Evolutionary conservation across 176 grass and related monocot genomes (phyloP), one percentile per base, ranked within the genome.

Genomic region (Juncus inflexus): DNA sequence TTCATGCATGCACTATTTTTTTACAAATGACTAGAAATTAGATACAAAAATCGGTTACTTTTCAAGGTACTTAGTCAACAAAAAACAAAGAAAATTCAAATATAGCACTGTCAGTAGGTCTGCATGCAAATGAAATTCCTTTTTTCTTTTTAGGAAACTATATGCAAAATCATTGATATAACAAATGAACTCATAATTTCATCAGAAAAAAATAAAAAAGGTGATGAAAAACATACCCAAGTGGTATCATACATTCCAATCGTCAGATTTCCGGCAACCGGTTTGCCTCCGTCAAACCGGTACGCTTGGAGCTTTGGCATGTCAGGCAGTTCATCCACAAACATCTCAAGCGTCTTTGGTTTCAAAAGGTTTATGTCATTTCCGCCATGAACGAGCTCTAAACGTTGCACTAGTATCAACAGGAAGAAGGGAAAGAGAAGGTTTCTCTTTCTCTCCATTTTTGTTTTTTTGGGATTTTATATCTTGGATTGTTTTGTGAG

Each of bases 211-310:
- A 15, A 6, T 3, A 6, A 47, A 47, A 47, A 40, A 11, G 37
- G 15, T 37, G 54, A 62, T 1, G 3, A 19, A 15, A 3, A 4
- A 73, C 91, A 58, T 79, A 96, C 87, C 92, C 87, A 96, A 50
- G 37, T 79, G 65, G 83, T 96, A 37, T 96, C 87, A 52, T 86
- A 89, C 92, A 91, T 96, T 82, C 92, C 92, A 57, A 96, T 69
- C 74, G 84, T 77, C 57, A 91, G 82, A 57, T 96, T 90, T 45
- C 91, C 82, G 79, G 91, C 73, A 50, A 91, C 74, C 58, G 76
- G 66, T n/a, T 9, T 3, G 10, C 87, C 91, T 50, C 55, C 65
- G 0, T 42, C 38, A 4, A 83, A 60, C 43, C 50, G 74, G 63
- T 79, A 96, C 3, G 84, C 87, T 45, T 76, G 84, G 15, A 91